A percentile compares a stretch with the other conserved stretches of the same genome.
These are phyloP conservation scores for Beauveria scarabaeidicola DNA, from an alignment of 2,329 filamentous ascomycete genomes.

Conservation along the genomic window DNA sequence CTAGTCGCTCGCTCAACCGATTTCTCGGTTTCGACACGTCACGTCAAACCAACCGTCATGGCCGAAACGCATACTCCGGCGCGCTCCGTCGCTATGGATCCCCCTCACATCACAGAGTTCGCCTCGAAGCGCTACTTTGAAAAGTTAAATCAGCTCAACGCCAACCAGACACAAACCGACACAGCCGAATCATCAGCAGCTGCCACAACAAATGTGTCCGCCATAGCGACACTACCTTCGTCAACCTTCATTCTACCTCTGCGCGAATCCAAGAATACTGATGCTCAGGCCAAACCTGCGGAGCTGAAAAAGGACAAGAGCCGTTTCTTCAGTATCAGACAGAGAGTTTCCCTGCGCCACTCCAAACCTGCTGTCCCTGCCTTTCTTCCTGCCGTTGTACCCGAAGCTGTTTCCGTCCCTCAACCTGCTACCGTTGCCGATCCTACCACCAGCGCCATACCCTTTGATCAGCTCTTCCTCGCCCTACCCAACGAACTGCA, in stretches of 20 bases:
- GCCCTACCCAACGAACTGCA: constrained; percentile 53
- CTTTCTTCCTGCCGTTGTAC: constrained; percentile 12
- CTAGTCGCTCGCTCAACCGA: constrained; percentile 17
- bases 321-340: constrained; percentile 33
- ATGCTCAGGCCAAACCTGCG: constrained; percentile 24
- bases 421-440: neutral
- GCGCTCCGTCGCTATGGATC: constrained; percentile 43
- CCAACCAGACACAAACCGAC: constrained; percentile 34
- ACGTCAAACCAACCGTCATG: constrained; percentile 20
- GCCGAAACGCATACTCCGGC: constrained; percentile 20
- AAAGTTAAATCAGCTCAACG: constrained; percentile 49
- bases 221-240: constrained; percentile 19
- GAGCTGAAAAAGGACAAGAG: constrained; percentile 32
- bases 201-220: constrained; percentile 15
- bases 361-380: constrained; percentile 22
- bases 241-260: constrained; percentile 44
- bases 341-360: constrained; percentile 29
- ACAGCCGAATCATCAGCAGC: constrained; percentile 14
- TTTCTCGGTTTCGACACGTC: constrained; percentile 1
- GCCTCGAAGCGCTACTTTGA: constrained; percentile 56
- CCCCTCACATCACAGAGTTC: constrained; percentile 56
- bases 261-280: constrained; percentile 29
- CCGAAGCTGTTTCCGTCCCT: neutral
- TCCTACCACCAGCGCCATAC: constrained; percentile 24
- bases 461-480: constrained; percentile 50